Conservation (phyloP, 2,329 filamentous ascomycete species). For the Fusarium abutilonis region DNA sequence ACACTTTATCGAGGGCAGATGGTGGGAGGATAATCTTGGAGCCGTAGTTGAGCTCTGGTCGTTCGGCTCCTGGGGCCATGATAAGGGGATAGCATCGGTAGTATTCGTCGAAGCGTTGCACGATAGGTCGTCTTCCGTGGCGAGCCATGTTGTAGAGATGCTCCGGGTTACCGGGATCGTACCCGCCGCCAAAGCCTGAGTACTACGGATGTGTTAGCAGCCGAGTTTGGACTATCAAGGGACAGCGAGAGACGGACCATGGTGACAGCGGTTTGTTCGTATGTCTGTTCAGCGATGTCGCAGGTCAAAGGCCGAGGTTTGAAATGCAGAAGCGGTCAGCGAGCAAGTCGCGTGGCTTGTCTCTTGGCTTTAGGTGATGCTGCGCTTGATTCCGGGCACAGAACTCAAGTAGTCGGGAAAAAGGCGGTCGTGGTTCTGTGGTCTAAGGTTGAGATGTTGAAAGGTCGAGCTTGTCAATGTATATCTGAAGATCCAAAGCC, state of each 20-base stretch:
- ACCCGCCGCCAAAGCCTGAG: constrained; percentile 55
- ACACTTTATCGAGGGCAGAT: constrained; percentile 95
- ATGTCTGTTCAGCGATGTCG: constrained; percentile 17
- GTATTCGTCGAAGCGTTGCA: constrained; percentile 95
- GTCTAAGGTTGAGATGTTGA: constrained; percentile 16
- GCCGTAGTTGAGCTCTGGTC: constrained; percentile 91
- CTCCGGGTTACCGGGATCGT: constrained; percentile 60
- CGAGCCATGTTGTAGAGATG: constrained; percentile 61
- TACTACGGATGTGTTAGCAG: constrained; percentile 36
- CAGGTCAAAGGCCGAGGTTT: constrained; percentile 4
- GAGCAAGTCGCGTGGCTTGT: background rate
- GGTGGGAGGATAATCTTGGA: constrained; percentile 98
- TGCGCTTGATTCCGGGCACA: background rate
- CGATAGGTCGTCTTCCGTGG: constrained; percentile 58
- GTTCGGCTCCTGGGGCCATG: constrained; percentile 91
- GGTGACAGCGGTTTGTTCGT: constrained; percentile 13
- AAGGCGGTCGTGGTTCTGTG: background rate
- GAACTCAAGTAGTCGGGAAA: background rate
- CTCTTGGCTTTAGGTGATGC: background rate
- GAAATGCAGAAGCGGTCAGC: constrained; percentile 33
- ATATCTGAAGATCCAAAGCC: constrained; percentile 26
- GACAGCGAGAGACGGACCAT: constrained; percentile 35
- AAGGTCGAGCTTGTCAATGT: constrained; percentile 24
- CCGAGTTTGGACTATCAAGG: background rate
- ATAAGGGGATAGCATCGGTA: constrained; percentile 96